Conservation (phyloP, 2,329 filamentous ascomycete species). For the Colletotrichum viniferum region DNA sequence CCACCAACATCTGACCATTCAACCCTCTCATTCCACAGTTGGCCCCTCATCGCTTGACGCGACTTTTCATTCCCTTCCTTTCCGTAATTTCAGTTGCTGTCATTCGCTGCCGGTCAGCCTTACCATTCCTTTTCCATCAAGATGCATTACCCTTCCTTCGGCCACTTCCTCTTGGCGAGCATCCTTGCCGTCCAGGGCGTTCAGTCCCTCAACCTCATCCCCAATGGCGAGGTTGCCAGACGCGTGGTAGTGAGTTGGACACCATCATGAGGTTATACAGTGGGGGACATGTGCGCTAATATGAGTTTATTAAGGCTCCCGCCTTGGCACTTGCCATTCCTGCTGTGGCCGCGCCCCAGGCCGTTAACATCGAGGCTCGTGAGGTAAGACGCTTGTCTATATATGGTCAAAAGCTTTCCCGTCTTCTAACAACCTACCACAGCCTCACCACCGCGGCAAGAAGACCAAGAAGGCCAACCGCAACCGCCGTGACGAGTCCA, state of each 20-base stretch:
- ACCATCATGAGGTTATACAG: neutral
- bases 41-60: constrained; percentile 18
- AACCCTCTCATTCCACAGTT: constrained; percentile 18
- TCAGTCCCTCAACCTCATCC: constrained; percentile 6
- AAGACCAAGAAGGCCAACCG: constrained; percentile 18
- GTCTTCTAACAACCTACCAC: constrained; percentile 1
- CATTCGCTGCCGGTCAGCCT: constrained; percentile 23
- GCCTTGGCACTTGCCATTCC: constrained; percentile 21
- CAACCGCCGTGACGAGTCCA: neutral
- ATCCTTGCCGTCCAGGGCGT: constrained; percentile 17
- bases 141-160: constrained; percentile 20
- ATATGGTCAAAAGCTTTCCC: neutral
- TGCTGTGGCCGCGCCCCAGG: constrained; percentile 4
- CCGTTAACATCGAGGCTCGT: constrained; percentile 16
- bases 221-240: constrained; percentile 11
- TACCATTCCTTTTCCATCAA: constrained; percentile 13
- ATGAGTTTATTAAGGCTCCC: neutral
- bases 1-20: neutral
- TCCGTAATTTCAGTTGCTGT: constrained; percentile 13
- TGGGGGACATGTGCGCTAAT: neutral
- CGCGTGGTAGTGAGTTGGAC: constrained; percentile 16
- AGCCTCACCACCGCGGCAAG: constrained; percentile 19
- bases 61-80: constrained; percentile 12
- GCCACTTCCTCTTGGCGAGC: constrained; percentile 20
- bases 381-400: constrained; percentile 9